These are phyloP conservation scores for Penicillium sp. DNA, from an alignment of 2,329 filamentous ascomycete species.

Conservation along the genomic window DNA sequence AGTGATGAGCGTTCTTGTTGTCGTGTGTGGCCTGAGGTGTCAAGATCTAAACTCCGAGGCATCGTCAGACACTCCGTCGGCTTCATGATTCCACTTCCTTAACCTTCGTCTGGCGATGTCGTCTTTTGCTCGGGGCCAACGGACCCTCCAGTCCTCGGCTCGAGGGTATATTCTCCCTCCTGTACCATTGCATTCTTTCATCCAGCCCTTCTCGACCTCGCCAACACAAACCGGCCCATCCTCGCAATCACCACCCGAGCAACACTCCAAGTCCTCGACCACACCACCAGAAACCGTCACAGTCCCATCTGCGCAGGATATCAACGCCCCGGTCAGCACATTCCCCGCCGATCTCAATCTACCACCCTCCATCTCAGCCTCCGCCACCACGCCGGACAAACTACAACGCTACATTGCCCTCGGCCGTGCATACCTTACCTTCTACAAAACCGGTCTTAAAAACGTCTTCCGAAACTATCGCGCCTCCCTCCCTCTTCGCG, in stretches of 20 bases:
- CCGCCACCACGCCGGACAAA: conserved; percentile 41
- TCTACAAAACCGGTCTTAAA: conserved; percentile 84
- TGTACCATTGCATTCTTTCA: neutral
- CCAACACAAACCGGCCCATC: conserved; percentile 12
- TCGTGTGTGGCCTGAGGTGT: too few species aligned
- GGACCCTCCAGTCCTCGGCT: conserved; percentile 5
- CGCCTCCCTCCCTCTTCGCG: conserved; percentile 33
- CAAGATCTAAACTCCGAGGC: conserved; percentile 5
- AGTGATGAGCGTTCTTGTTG: too few species aligned
- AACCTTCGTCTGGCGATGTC: conserved; percentile 11
- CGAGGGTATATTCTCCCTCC: neutral
- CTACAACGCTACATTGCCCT: conserved; percentile 43
- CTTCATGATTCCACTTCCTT: neutral
- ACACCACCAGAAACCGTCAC: conserved; percentile 5
- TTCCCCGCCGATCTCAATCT: conserved; percentile 67
- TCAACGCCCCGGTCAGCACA: conserved; percentile 73
- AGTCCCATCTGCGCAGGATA: conserved; percentile 23
- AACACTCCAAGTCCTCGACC: conserved; percentile 11
- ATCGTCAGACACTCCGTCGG: neutral
- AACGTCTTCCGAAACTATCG: conserved; percentile 67
- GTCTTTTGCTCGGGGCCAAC: conserved; percentile 7
- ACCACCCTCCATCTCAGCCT: conserved; percentile 52
- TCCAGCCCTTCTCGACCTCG: conserved; percentile 20
- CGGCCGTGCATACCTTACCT: conserved; percentile 73
- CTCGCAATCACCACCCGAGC: conserved; percentile 10